Conservation (phyloP, 2,329 filamentous ascomycete species). For the Aureobasidium sp. region DNA sequence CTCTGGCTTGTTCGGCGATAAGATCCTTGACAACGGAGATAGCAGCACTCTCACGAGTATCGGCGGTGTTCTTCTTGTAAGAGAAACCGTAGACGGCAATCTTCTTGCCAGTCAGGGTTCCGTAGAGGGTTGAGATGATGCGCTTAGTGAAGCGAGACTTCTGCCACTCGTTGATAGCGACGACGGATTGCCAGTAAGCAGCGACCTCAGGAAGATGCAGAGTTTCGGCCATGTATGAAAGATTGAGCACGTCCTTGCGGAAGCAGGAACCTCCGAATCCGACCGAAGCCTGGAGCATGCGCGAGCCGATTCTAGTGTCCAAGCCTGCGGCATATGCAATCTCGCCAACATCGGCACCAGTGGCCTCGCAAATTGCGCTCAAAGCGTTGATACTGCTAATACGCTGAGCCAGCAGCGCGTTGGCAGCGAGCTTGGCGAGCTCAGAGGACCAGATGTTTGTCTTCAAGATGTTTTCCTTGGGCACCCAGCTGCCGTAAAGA, state of each 20-base stretch:
- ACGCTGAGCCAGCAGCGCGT: slow-evolving; percentile 71
- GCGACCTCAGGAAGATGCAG: slow-evolving; percentile 62
- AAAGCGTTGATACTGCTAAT: slow-evolving; percentile 76
- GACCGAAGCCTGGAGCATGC: slow-evolving; percentile 65
- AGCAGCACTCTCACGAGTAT: slow-evolving; percentile 63
- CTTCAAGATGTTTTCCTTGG: slow-evolving; percentile 56
- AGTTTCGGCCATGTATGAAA: slow-evolving; percentile 64
- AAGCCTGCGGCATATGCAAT: slow-evolving; percentile 56
- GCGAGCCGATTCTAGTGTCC: slow-evolving; percentile 62
- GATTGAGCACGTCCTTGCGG: slow-evolving; percentile 67
- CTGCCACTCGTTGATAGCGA: slow-evolving; percentile 70
- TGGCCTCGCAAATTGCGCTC: slow-evolving; percentile 69
- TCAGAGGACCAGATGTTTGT: slow-evolving; percentile 72
- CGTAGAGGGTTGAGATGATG: slow-evolving; percentile 58
- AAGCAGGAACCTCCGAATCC: slow-evolving; percentile 78
- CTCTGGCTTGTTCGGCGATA: slow-evolving; percentile 53
- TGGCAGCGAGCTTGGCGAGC: slow-evolving; percentile 68
- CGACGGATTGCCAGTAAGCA: slow-evolving; percentile 65
- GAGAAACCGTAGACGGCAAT: slow-evolving; percentile 64
- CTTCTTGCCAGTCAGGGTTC: slow-evolving; percentile 62
- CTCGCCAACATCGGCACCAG: slow-evolving; percentile 67
- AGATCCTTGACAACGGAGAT: slow-evolving; percentile 59
- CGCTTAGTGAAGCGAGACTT: slow-evolving; percentile 58
- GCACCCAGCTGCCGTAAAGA: slow-evolving; percentile 65
- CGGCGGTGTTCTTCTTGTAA: slow-evolving; percentile 72